These are phyloP conservation scores for Phytophthora rubi DNA, from an alignment of 352 stramenopile species.

Conservation along the genomic window DNA sequence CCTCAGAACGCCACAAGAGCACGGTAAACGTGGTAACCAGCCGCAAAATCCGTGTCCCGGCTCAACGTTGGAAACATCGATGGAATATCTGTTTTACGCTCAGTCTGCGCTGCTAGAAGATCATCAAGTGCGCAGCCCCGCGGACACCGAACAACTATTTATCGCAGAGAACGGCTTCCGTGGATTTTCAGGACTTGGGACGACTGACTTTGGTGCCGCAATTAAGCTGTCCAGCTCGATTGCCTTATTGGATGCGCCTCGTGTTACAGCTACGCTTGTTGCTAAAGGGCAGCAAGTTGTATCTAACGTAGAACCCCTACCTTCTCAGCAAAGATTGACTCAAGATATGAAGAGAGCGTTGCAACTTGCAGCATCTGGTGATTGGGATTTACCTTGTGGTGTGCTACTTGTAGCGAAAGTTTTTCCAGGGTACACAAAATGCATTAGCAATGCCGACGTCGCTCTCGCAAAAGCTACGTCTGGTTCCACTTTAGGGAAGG, in stretches of 20 bases:
- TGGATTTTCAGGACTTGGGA: constrained; percentile 51
- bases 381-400: constrained; percentile 57
- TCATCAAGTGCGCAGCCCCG: constrained; percentile 32
- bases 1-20: constrained; percentile 9
- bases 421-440: constrained; percentile 78
- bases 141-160: constrained; percentile 62
- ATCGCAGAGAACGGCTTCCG: constrained; percentile 77
- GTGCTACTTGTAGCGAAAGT: constrained; percentile 84
- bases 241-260: constrained; percentile 54
- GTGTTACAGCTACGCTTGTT: constrained; percentile 31
- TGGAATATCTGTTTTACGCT: constrained; percentile 88
- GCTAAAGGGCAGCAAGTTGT: constrained; percentile 30
- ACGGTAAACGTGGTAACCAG: constrained; percentile 16
- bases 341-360: constrained; percentile 50
- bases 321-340: constrained; percentile 8
- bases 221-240: constrained; percentile 85
- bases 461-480: constrained; percentile 21
- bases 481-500: constrained; percentile 27
- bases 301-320: not conserved
- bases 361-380: constrained; percentile 40
- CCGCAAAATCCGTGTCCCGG: constrained; percentile 25
- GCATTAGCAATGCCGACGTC: constrained; percentile 31
- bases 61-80: constrained; percentile 52
- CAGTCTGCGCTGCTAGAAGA: constrained; percentile 57
- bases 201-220: constrained; percentile 55